Evolutionary conservation across 148 eudicot genomes (phyloP), one percentile per base, ranked within the genome.

Genomic region (Agrostemma githago): DNA sequence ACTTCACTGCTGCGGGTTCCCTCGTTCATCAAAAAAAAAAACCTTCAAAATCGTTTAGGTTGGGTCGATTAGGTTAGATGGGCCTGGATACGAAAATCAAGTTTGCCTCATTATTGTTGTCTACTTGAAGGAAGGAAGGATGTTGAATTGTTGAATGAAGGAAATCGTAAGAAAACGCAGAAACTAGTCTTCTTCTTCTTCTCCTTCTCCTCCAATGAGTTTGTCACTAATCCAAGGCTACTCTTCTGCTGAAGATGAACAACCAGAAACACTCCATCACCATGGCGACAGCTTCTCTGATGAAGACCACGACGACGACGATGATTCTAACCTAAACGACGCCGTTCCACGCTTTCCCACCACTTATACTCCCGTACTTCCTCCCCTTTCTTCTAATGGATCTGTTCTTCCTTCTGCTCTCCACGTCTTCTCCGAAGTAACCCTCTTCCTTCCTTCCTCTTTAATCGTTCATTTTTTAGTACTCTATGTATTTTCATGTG

Each of bases 351-450:
- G 76, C 43, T 65, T 58, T 44, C 85, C 79, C 0, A 73, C 84
- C 20, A 61, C 81, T 26, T 74, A 85, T 78, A 80, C 83, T 72
- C 88, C 96, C 16, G 76, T 83, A 15, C 72, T 82, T 6, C 74
- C 85, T 70, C 82, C 90, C 12, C 79, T 85, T 56, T 79, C 88
- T 59, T 78, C 89, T 21, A 53, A 64, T 53, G 81, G 72, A 74
- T 90, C 98, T 48, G 65, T 68, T 20, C 92, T 95, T 65, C 98
- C 98, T 26, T 92, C 98, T n/a, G 97, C 96, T 3, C 66, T 90
- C 61, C 90, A 85, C 62, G 98, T 84, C 1, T 95, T 95, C 77
- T 81, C 97, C 60, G 87, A 92, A 85, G 98, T 95, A 92, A 26
- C 16, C 51, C 20, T 4, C 8, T 40, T 66, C 21, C 41, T 41